Base-by-base conservation (phyloP, 306 rosid species). In the Leucaena leucocephala region DNA sequence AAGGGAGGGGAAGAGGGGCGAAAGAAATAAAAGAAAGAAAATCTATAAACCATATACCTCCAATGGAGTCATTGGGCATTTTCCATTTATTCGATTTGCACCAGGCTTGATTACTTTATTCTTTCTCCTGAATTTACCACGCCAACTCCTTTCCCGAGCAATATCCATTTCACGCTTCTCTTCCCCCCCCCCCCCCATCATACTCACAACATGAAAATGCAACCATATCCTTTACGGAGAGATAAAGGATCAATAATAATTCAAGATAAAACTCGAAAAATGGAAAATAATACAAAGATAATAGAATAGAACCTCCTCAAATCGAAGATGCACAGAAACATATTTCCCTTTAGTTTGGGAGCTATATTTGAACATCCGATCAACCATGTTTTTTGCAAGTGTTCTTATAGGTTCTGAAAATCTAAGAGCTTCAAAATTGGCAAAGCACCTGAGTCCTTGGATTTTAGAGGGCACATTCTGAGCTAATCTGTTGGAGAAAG, bases 141-240 rank as follows among this genome's bases (percentile, higher is more conserved):
- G 92, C 98, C 98, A 95, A 79, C 98, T 86, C 86, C 98, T 87
- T 90, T 95, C 98, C 52, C 98, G 90, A 80, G 98, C 97, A 78
- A 90, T 82, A 77, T 95, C 98, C 98, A 95, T 95, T 86, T 95
- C 98, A 54, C 3, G 94, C 86, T 91, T 95, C 84, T 95, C 98
- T 87, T 95, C n/a, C n/a, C n/a, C n/a, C 98, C 75, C 79, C 87
- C 79, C 97, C 98, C 7, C 98, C 97, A 70, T 90, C 97, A 84
- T 95, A 95, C 84, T 92, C 96, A 72, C 98, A 95, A 80, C 98
- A 93, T 68, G 98, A 95, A 86, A 95, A 95, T 44, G 98, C 98
- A 82, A 95, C 98, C 98, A 95, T 95, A 72, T 95, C 98, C 98
- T 92, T 86, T 54, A 75, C 59, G 68, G 27, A 61, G 38, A 57